Evolutionary conservation across 1,284 basidiomycete genomes (phyloP), one percentile per base, ranked within the genome.

Genomic region (Phylloboletellus chloephorus): DNA sequence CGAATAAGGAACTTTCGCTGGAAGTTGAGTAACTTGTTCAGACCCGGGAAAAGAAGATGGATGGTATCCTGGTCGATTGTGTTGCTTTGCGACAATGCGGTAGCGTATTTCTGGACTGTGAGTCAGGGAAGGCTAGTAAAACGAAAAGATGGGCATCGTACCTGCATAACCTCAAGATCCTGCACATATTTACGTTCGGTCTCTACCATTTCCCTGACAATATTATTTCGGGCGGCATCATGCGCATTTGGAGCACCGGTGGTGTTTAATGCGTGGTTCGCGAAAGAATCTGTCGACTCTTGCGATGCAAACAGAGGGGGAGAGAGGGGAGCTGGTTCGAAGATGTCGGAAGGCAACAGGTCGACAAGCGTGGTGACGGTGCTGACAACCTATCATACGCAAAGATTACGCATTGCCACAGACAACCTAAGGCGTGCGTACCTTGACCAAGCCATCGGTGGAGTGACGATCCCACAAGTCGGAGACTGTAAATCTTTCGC

Each of bases 121-220:
- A 30, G 47, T 56, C 15, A 57, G 38, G 33, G 13, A 41, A 44
- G 41, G 41, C 26, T 39, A 19, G 17, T 3, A 33, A 25, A 39
- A 38, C 38, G 24, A 30, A 40, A 31, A 24, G 20, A 30, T 25
- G 47, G 33, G 45, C 24, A 17, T 60, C 79, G 55, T 52, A 88
- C 90, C 78, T 95, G 92, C 75, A 99, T 84, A 56, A 94, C 84
- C 65, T 99, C 96, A 43, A 99, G 72, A 67, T 98, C 95, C 64
- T 95, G 89, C 12, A 99, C 95, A 64, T 95, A 98, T 69, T 96
- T 97, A 40, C 95, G 82, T 65, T 99, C 96, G 3, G 90, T 94
- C 60, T 92, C 88, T 37, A 96, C 79, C 52, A 95, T 81, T 65
- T 96, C 93, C 51, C 78, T 76, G 42, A 92, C 77, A 49, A 91